phyloP scores from a whole-genome alignment of 306 rosid species.

The Acacia confusa region DNA sequence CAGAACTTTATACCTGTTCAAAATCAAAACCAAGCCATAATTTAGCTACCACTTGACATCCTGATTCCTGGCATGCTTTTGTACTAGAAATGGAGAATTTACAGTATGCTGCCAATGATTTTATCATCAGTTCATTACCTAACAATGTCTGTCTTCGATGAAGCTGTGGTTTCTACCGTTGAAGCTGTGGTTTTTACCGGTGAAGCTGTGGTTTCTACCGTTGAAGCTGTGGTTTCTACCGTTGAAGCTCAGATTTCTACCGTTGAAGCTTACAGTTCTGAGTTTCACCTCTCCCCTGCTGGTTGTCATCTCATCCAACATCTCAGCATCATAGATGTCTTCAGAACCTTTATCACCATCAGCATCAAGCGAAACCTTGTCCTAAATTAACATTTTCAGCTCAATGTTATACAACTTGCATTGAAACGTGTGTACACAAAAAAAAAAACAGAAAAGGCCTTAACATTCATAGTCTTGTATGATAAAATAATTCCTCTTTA shows the following conservation, averaged over 20 bases:
- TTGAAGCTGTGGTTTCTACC: slow-evolving; percentile 30
- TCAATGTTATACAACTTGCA: slow-evolving; percentile 7
- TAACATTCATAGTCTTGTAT: not conserved
- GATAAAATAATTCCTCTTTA: not conserved
- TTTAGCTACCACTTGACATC: not conserved
- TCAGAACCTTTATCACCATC: slow-evolving; percentile 38
- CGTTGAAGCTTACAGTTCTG: slow-evolving; percentile 54
- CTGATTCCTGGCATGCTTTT: not conserved
- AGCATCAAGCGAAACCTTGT: slow-evolving; percentile 38
- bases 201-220: slow-evolving; percentile 37
- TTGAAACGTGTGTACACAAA: not conserved
- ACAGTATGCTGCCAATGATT: slow-evolving; percentile 1
- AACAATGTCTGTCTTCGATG: slow-evolving; percentile 44
- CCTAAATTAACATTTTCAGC: slow-evolving; percentile 49
- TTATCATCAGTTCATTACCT: slow-evolving; percentile 42
- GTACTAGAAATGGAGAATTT: not conserved
- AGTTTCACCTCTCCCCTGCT: slow-evolving; percentile 82
- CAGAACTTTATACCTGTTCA: slow-evolving; percentile 47
- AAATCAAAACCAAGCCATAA: slow-evolving; percentile 5
- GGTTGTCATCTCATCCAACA: slow-evolving; percentile 85
- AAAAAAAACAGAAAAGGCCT: not conserved
- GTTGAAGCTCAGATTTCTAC: slow-evolving; percentile 44
- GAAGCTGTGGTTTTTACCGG: slow-evolving; percentile 27
- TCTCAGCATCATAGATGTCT: slow-evolving; percentile 67
- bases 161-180: slow-evolving; percentile 41